Evolutionary conservation across 768 basidiomycete species (phyloP).

Genomic region (Kwoniella mangroviensis): DNA sequence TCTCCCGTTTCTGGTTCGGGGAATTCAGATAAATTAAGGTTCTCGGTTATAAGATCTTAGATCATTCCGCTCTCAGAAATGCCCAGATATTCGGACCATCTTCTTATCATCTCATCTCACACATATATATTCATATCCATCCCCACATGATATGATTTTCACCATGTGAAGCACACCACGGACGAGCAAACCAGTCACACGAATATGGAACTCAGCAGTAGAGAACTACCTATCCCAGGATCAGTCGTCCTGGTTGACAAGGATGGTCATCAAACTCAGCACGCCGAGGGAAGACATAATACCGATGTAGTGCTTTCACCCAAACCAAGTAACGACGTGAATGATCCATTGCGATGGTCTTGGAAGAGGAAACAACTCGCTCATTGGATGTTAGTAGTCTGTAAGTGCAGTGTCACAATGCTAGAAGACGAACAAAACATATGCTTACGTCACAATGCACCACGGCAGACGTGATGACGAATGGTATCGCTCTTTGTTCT

Average conservation of each 20-base stretch:
- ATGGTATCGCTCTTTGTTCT: slow-evolving; percentile 9
- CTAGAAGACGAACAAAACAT: too few species aligned
- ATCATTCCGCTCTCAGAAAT: not conserved
- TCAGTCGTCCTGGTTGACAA: slow-evolving; percentile 17
- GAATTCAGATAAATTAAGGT: not conserved
- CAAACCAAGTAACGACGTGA: slow-evolving; percentile 17
- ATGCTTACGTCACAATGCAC: too few species aligned
- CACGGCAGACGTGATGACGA: slow-evolving; percentile 9
- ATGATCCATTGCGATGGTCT: slow-evolving; percentile 20
- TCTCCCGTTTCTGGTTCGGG: not conserved
- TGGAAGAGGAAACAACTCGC: slow-evolving; percentile 17
- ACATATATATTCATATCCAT: not conserved
- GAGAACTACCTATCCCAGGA: slow-evolving; percentile 19
- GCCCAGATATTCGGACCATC: not conserved
- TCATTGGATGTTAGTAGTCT: slow-evolving; percentile 12
- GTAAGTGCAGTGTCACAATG: not conserved
- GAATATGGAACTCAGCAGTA: not conserved
- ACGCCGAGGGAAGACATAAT: not conserved
- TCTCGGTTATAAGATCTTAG: not conserved
- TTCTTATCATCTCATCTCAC: not conserved
- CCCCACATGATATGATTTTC: not conserved
- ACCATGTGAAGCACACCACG: not conserved
- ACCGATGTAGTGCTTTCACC: slow-evolving; percentile 16
- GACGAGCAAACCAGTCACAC: too few species aligned
- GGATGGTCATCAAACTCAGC: not conserved